Evolutionary conservation across 805 yeast genomes (phyloP).

Genomic region (Lachancea lanzarotensis): DNA sequence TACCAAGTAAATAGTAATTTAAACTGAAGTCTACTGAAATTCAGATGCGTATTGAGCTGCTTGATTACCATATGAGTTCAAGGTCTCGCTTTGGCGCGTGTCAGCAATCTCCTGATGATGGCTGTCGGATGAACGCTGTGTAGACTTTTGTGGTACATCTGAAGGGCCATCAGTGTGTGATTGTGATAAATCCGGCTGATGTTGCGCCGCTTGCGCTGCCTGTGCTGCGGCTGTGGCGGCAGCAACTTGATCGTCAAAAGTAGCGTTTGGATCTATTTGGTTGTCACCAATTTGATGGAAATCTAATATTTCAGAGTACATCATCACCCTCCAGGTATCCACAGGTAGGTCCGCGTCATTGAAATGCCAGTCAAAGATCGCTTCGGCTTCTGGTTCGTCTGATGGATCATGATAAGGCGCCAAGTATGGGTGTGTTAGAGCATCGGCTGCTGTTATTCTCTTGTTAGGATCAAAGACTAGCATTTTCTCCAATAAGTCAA

Average conservation of each 20-base stretch:
- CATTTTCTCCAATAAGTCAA: slow-evolving; percentile 83
- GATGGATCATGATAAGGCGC: slow-evolving; percentile 95
- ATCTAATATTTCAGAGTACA: slow-evolving; percentile 94
- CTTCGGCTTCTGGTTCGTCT: slow-evolving; percentile 92
- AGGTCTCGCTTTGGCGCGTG: slow-evolving; percentile 16
- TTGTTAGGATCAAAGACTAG: slow-evolving; percentile 91
- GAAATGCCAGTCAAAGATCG: slow-evolving; percentile 95
- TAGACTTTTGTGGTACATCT: slow-evolving; percentile 1
- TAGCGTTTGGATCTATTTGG: slow-evolving; percentile 31
- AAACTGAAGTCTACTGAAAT: slow-evolving; percentile 16
- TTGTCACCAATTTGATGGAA: slow-evolving; percentile 80
- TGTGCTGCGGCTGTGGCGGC: slow-evolving; percentile 34
- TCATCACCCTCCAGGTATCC: slow-evolving; percentile 98
- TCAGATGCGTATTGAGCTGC: slow-evolving; percentile 32
- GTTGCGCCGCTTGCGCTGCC: slow-evolving; percentile 29
- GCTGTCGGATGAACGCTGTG: background rate
- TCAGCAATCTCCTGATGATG: slow-evolving; percentile 1
- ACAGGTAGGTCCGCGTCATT: slow-evolving; percentile 97
- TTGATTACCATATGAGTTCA: slow-evolving; percentile 28
- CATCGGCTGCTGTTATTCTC: slow-evolving; percentile 88
- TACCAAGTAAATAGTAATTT: background rate
- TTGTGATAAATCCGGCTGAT: slow-evolving; percentile 6
- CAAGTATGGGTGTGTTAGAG: slow-evolving; percentile 83
- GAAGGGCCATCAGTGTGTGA: background rate
- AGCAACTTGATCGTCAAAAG: slow-evolving; percentile 34